Evolutionary conservation across 768 basidiomycete genomes (phyloP), one percentile per base, ranked within the genome.

Genomic region (Tricholoma hemisulphureum): DNA sequence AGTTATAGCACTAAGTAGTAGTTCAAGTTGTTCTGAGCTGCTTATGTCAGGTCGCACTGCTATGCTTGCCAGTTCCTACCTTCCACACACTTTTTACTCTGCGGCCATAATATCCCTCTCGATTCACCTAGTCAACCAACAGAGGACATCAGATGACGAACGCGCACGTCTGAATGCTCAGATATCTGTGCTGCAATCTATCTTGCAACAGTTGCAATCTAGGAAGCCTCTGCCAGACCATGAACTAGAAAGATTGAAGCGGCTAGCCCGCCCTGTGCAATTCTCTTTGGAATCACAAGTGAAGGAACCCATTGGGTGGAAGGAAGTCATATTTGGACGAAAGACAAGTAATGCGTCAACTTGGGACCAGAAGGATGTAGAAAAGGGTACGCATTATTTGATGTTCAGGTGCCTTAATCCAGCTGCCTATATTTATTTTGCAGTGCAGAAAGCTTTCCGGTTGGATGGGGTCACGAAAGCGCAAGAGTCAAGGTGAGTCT

Each of bases 51-150:
- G 24, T 52, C 20, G 23, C 9, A 45, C 48, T 6, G 3, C 6
- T 11, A 53, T 41, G 53, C 29, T 57, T 31, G 34, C 56, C 16
- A 64, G 55, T 57, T 53, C 67, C 48, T 89, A 88, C 72, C 66
- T 87, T 57, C 86, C 84, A 26, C 87, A 89, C 63, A 73, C 86
- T 53, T 53, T 89, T 60, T 89, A 83, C 69, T 82, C 86, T 29
- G 72, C 85, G 46, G 86, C 85, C 8, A 75, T 88, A 63, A 83
- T 81, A 48, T 88, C 88, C 21, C 68, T 89, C 58, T 83, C 87
- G 26, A 83, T 88, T 56, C 87, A 91, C 70, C 74, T 88, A 24
- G 77, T 89, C 35, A 77, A 72, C 65, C 78, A 82, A 53, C 78
- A 83, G 58, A 80, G 76, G 50, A 63, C 65, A 0, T 73, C 77